Percentiles rank a stretch among this genome's conserved stretches.
phyloP scores from a whole-genome alignment of 192 early-diverging fungal genomes.

The Pecoramyces ruminantium region DNA sequence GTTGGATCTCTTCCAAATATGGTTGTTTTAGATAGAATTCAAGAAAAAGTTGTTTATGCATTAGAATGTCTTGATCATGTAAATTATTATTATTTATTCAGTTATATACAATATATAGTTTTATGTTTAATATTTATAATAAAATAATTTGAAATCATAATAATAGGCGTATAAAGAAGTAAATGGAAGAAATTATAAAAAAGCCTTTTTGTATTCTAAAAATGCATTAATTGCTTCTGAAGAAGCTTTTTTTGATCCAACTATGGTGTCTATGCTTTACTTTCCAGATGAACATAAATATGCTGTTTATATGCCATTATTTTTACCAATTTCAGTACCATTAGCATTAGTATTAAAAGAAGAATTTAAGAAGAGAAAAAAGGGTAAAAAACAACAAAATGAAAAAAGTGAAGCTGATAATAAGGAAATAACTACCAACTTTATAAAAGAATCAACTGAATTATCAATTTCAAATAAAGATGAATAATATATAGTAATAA shows the following conservation, averaged over 20 bases:
- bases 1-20: constrained; percentile 71
- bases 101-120: too few relatives aligned
- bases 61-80: neutral
- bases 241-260: constrained; percentile 90
- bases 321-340: constrained; percentile 70
- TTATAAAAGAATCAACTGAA: too few relatives aligned
- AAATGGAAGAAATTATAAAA: neutral
- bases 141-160: too few relatives aligned
- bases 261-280: constrained; percentile 93
- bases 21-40: constrained; percentile 81
- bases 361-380: neutral
- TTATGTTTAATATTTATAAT: too few relatives aligned
- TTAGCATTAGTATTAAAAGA: constrained; percentile 10
- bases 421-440: too few relatives aligned
- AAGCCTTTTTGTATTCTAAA: constrained; percentile 38
- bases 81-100: neutral
- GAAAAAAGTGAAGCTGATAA: too few relatives aligned
- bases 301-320: constrained; percentile 91
- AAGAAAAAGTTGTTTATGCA: constrained; percentile 34
- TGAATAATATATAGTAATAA: too few relatives aligned
- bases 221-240: constrained; percentile 53
- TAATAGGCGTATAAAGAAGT: neutral
- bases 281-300: constrained; percentile 97
- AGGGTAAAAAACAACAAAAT: neutral
- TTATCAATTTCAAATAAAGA: too few relatives aligned